These are phyloP conservation scores for Fusarium pilosicola DNA, from an alignment of 2,329 filamentous ascomycete species.

Conservation along the genomic window DNA sequence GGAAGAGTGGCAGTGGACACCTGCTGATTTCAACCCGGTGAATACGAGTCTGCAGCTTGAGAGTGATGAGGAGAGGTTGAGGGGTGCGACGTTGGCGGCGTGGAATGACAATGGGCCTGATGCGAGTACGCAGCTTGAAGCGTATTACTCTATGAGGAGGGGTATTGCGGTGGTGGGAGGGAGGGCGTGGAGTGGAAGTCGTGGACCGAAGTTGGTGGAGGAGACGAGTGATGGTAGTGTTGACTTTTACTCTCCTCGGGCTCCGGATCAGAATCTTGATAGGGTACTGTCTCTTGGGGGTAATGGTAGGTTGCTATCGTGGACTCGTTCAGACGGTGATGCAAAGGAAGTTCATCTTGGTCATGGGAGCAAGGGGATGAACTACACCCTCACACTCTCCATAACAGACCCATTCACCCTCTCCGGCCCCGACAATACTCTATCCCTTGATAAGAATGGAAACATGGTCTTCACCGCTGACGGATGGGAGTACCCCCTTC, in stretches of 20 bases:
- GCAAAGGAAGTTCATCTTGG: neutral
- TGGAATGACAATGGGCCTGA: constrained; percentile 24
- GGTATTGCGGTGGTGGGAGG: constrained; percentile 19
- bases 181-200: constrained; percentile 12
- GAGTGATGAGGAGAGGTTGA: neutral
- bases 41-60: constrained; percentile 9
- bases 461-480: neutral
- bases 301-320: neutral
- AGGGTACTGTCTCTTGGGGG: neutral
- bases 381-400: constrained; percentile 1
- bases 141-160: constrained; percentile 22
- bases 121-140: constrained; percentile 12
- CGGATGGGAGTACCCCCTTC: constrained; percentile 20
- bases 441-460: neutral
- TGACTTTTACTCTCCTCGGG: constrained; percentile 11
- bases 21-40: constrained; percentile 8
- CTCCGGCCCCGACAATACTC: neutral
- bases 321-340: neutral
- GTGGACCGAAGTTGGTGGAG: neutral
- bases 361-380: constrained; percentile 14
- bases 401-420: neutral
- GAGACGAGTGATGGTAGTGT: neutral
- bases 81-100: neutral
- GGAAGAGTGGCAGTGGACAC: constrained; percentile 14
- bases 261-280: constrained; percentile 12